phyloP scores from a whole-genome alignment of 768 basidiomycete genomes.

The Wakefieldia striispora region DNA sequence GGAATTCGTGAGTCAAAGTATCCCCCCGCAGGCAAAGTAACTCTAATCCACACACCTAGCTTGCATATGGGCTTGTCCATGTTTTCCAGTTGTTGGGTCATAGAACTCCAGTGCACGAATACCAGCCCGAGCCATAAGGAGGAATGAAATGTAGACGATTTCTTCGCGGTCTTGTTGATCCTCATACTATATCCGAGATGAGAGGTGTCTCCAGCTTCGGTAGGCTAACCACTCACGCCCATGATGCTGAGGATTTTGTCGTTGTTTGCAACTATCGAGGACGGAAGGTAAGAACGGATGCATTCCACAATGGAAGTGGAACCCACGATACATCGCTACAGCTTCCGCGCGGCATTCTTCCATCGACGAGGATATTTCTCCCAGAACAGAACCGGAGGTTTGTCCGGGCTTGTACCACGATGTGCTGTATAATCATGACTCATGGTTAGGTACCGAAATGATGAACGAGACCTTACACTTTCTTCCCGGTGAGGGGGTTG shows the following conservation, averaged over 20 bases:
- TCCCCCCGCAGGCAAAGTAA: neutral
- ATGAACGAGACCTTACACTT: constrained; percentile 46
- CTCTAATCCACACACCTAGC: constrained; percentile 54
- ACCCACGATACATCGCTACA: constrained; percentile 76
- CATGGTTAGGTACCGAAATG: neutral
- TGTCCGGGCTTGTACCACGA: constrained; percentile 91
- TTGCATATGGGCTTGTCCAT: constrained; percentile 91
- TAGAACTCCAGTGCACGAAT: constrained; percentile 79
- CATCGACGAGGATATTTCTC: constrained; percentile 86
- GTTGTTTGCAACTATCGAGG: constrained; percentile 63
- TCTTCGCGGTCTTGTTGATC: constrained; percentile 69
- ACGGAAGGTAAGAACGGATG: neutral
- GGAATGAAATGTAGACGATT: constrained; percentile 76
- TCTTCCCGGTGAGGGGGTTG: constrained; percentile 78
- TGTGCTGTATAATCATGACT: constrained; percentile 38
- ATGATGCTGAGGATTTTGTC: constrained; percentile 77
- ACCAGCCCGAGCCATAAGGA: constrained; percentile 84
- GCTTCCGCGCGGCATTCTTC: constrained; percentile 93
- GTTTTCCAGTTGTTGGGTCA: constrained; percentile 76
- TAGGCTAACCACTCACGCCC: constrained; percentile 46
- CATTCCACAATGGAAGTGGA: neutral
- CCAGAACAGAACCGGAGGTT: constrained; percentile 77
- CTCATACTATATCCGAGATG: constrained; percentile 51
- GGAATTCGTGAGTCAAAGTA: neutral
- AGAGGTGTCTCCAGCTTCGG: neutral